Evolutionary conservation across 106 monocot genomes (phyloP), one percentile per base, ranked within the genome.

Genomic region (Dendrobium catenatum): DNA sequence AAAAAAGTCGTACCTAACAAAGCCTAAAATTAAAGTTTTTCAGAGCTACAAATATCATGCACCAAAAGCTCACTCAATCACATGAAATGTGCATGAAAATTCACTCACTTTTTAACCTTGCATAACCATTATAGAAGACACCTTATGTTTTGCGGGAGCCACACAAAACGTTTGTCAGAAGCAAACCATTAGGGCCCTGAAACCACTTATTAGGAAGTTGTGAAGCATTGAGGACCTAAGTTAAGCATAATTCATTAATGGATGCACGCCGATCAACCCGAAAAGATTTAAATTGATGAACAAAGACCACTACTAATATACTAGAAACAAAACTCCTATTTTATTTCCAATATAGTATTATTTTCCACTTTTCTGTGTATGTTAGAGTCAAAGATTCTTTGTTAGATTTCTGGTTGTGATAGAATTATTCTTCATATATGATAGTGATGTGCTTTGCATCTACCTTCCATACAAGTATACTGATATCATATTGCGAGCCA

Each of bases 401-500:
- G 0, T 37, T 13, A 37, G 70, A 70, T 70, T 70, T 70, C 2
- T 70, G 0, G 2, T 37, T 55, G 11, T 46, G 19, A 26, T 56
- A 37, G 7, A 20, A n/a, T 61, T 75, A 46, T 24, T 67, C 59
- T 11, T 77, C 68, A 77, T 82, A 22, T 78, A 55, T 8, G 67
- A 24, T 2, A 51, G 20, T 27, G 55, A 68, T 55, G 67, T n/a
- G 68, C 22, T 68, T 54, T 77, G 76, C 44, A 82, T 58, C 44
- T 82, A 87, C 87, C 86, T 86, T 87, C 86, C 86, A 89, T 11
- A 92, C 72, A 73, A 92, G 87, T 55, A 92, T 89, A 73, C 81
- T 92, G 82, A 92, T 92, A 79, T 92, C 89, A 79, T 88, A 91
- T 80, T 91, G 91, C 61, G 91, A 91, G 29, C 87, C 89, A 85